phyloP scores from a whole-genome alignment of 2,329 filamentous ascomycete species.

The Elsinoe batatas region DNA sequence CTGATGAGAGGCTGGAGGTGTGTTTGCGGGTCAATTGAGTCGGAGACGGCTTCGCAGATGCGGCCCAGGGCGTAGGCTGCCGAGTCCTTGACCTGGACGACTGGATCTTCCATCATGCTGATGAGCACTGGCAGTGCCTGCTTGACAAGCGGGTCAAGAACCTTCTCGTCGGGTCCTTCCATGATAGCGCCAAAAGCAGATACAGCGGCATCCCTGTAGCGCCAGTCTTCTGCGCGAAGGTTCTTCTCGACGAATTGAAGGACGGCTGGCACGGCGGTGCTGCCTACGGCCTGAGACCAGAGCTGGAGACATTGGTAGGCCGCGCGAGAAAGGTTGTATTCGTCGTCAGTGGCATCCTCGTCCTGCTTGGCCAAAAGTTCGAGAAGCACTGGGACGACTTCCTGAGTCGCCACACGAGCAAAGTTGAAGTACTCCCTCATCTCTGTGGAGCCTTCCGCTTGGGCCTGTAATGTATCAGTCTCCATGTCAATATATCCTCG shows the following conservation, averaged over 20 bases:
- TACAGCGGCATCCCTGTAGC: conserved; percentile 85
- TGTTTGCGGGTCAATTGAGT: conserved; percentile 74
- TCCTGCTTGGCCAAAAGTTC: conserved; percentile 91
- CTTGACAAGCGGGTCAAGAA: conserved; percentile 88
- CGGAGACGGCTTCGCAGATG: conserved; percentile 87
- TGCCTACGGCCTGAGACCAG: conserved; percentile 84
- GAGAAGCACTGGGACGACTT: conserved; percentile 88
- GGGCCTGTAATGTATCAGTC: conserved; percentile 24
- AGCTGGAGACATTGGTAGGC: conserved; percentile 95
- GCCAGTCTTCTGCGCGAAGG: conserved; percentile 86
- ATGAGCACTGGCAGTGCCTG: conserved; percentile 89
- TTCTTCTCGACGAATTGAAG: conserved; percentile 86
- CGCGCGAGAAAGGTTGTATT: conserved; percentile 92
- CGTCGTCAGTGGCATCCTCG: conserved; percentile 90
- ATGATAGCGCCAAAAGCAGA: conserved; percentile 97
- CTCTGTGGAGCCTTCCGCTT: conserved; percentile 66
- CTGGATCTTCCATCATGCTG: conserved; percentile 80
- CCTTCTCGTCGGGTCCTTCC: conserved; percentile 91
- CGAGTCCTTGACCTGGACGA: conserved; percentile 87
- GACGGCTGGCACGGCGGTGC: conserved; percentile 74
- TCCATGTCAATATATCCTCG: too few species aligned
- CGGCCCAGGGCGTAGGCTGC: conserved; percentile 92
- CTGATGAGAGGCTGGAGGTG: conserved; percentile 79
- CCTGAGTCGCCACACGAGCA: conserved; percentile 78
- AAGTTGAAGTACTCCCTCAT: conserved; percentile 94